Percentiles rank a stretch among this genome's conserved stretches.
phyloP scores from a whole-genome alignment of 768 basidiomycete species.

The Collybiopsis luxurians region DNA sequence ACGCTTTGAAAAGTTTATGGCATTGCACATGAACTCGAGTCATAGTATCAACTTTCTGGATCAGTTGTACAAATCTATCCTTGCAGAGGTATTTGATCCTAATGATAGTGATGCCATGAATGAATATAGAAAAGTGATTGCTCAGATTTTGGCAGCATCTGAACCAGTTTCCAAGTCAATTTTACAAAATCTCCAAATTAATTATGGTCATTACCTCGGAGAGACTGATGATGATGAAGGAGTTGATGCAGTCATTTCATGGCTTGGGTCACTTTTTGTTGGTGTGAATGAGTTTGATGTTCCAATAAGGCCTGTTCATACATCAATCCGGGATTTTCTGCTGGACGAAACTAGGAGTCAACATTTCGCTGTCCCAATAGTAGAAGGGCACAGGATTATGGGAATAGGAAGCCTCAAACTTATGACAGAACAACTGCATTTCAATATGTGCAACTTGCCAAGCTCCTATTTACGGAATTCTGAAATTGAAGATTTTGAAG shows the following conservation, averaged over 20 bases:
- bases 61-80: background rate
- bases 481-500: background rate
- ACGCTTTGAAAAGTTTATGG: background rate
- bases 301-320: background rate
- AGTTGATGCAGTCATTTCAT: background rate
- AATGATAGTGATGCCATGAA: background rate
- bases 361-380: background rate
- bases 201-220: too few relatives aligned
- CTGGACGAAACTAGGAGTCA: background rate
- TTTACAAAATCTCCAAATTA: background rate
- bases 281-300: background rate
- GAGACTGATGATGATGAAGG: too few relatives aligned
- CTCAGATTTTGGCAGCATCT: background rate
- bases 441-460: background rate
- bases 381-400: background rate
- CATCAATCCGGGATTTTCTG: constrained; percentile 1
- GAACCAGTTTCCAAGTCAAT: background rate
- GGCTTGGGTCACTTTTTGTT: background rate
- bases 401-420: background rate
- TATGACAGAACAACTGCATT: background rate
- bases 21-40: background rate
- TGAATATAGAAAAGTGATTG: background rate
- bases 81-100: background rate
- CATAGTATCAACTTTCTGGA: background rate
- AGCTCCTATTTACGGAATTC: background rate